phyloP scores from a whole-genome alignment of 2,329 filamentous ascomycete genomes.

The Lasiodiplodia gonubiensis region DNA sequence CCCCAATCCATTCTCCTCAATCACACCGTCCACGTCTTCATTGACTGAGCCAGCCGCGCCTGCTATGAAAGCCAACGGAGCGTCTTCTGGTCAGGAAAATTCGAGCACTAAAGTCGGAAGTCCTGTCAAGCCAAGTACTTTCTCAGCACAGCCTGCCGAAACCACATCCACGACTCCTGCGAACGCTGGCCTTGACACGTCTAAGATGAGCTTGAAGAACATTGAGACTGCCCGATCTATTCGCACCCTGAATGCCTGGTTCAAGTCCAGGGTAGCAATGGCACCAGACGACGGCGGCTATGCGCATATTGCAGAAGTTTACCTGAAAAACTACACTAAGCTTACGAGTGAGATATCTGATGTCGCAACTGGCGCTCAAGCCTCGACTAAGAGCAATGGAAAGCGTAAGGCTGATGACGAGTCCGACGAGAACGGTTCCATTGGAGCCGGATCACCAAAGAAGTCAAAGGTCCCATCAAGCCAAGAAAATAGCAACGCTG shows the following conservation, averaged over 20 bases:
- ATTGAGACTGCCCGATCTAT: neutral
- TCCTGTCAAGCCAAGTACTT: neutral
- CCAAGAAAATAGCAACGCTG: neutral
- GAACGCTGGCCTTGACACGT: neutral
- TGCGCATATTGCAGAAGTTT: neutral
- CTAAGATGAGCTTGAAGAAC: neutral
- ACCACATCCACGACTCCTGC: neutral
- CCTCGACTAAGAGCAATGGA: constrained; percentile 8
- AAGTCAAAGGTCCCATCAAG: constrained; percentile 1
- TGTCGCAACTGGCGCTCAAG: neutral
- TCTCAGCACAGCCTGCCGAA: neutral
- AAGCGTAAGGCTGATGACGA: constrained; percentile 23
- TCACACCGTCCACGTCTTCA: constrained; percentile 3
- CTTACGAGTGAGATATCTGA: neutral
- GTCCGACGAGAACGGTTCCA: neutral
- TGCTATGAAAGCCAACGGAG: neutral
- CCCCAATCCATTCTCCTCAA: constrained; percentile 4
- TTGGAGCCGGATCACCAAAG: constrained; percentile 13
- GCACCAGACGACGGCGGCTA: neutral
- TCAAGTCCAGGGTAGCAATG: neutral
- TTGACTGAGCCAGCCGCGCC: neutral
- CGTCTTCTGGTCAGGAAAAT: neutral
- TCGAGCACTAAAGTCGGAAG: neutral
- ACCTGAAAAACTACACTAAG: neutral
- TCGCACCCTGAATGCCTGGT: constrained; percentile 1